Evolutionary conservation across 352 stramenopile species (phyloP).

Genomic region (Globisporangium radiosum): DNA sequence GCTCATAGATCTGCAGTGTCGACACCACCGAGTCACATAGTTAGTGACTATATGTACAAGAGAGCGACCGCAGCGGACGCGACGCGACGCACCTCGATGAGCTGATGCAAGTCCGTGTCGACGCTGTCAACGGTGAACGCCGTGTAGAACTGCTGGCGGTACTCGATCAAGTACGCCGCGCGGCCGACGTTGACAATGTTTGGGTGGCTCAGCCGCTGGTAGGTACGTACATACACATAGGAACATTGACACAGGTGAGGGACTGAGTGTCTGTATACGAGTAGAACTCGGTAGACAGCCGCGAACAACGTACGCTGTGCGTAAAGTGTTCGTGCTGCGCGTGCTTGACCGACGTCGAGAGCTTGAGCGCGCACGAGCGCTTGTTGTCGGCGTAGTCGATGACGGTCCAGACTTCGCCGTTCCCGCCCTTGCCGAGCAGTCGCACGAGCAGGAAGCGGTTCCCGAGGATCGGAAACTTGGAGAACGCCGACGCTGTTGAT

Average conservation of each 20-base stretch:
- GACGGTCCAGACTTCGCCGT: slow-evolving; percentile 80
- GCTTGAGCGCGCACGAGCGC: slow-evolving; percentile 52
- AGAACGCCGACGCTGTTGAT: slow-evolving; percentile 49
- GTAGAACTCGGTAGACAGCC: no score
- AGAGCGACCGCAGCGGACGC: no score
- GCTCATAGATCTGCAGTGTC: slow-evolving; percentile 35
- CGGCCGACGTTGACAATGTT: slow-evolving; percentile 66
- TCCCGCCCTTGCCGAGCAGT: slow-evolving; percentile 65
- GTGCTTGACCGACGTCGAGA: slow-evolving; percentile 68
- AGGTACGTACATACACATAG: background rate
- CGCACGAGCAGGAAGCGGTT: slow-evolving; percentile 64
- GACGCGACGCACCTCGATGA: slow-evolving; percentile 45
- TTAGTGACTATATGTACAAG: no score
- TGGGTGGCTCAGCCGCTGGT: slow-evolving; percentile 54
- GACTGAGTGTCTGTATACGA: no score
- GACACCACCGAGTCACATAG: no score
- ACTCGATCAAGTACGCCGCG: slow-evolving; percentile 51
- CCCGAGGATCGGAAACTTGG: slow-evolving; percentile 60
- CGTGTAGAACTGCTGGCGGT: slow-evolving; percentile 67
- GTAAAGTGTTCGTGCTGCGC: slow-evolving; percentile 62
- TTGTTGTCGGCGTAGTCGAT: slow-evolving; percentile 68
- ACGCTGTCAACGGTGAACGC: slow-evolving; percentile 69
- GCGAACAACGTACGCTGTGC: slow-evolving; percentile 44
- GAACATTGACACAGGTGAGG: background rate
- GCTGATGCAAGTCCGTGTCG: slow-evolving; percentile 62